phyloP scores from a whole-genome alignment of 768 basidiomycete genomes.

The Boletus rubropictus region DNA sequence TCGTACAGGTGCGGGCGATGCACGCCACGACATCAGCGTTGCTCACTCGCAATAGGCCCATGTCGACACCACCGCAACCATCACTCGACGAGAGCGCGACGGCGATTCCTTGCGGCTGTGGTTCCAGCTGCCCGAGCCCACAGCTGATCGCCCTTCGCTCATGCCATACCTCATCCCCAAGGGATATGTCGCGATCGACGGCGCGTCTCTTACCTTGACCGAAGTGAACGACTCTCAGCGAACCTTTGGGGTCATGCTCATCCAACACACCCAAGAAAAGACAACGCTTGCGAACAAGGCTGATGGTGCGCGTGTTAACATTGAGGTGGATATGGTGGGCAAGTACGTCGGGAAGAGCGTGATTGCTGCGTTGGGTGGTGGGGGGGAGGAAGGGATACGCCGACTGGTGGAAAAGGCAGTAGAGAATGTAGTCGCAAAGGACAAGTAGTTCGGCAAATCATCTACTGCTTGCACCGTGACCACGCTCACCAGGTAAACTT shows the following conservation, averaged over 20 bases:
- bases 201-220: conserved; percentile 88
- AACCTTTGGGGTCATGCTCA: conserved; percentile 89
- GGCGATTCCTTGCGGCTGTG: conserved; percentile 84
- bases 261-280: conserved; percentile 87
- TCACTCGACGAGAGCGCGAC: conserved; percentile 60
- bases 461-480: conserved; percentile 4
- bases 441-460: conserved; percentile 6
- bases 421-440: conserved; percentile 46
- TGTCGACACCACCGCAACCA: conserved; percentile 82
- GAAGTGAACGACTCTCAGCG: conserved; percentile 56
- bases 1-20: conserved; percentile 73
- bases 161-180: conserved; percentile 85
- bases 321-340: conserved; percentile 93
- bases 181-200: conserved; percentile 92
- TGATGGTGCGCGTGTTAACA: conserved; percentile 79
- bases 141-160: conserved; percentile 53
- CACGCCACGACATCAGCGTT: not conserved
- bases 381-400: conserved; percentile 42
- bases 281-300: conserved; percentile 73
- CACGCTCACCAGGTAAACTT: not conserved
- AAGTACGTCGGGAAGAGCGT: conserved; percentile 90
- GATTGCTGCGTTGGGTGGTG: conserved; percentile 54
- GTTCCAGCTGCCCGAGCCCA: conserved; percentile 68
- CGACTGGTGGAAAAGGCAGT: conserved; percentile 54
- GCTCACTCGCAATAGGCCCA: conserved; percentile 59